A percentile compares a stretch with the other conserved stretches of the same genome.
Conservation (phyloP, 768 basidiomycete genomes). For the Tylopilus sp. region DNA sequence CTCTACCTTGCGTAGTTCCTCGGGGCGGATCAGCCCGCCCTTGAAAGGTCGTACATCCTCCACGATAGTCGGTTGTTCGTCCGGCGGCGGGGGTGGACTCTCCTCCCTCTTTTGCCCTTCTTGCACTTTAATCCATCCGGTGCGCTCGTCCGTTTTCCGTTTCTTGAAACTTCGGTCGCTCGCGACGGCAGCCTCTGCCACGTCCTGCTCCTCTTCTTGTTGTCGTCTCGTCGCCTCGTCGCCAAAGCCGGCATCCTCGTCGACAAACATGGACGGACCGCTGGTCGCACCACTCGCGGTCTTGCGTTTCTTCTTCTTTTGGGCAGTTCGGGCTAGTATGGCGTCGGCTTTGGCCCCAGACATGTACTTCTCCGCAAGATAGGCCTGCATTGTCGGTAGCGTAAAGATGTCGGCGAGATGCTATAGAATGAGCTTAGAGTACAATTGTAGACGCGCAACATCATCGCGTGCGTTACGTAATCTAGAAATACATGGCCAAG, state of each 20-base stretch:
- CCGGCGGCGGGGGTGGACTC: conserved; percentile 51
- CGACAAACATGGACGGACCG: conserved; percentile 41
- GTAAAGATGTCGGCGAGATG: too few relatives aligned
- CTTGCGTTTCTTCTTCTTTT: conserved; percentile 69
- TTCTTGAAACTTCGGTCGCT: conserved; percentile 78
- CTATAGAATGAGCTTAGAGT: too few relatives aligned
- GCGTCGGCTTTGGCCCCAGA: conserved; percentile 95
- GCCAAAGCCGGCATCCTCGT: conserved; percentile 74
- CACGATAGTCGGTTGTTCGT: conserved; percentile 67
- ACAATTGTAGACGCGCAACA: background rate
- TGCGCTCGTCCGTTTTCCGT: conserved; percentile 53
- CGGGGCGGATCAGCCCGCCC: conserved; percentile 78
- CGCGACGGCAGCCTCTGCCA: conserved; percentile 64
- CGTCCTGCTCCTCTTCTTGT: conserved; percentile 51
- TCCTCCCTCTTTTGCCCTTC: conserved; percentile 47
- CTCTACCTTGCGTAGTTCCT: conserved; percentile 63
- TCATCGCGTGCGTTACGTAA: conserved; percentile 5
- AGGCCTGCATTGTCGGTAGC: conserved; percentile 57
- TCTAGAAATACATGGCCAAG: background rate
- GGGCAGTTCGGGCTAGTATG: conserved; percentile 66
- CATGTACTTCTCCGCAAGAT: conserved; percentile 93
- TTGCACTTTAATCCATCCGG: conserved; percentile 68
- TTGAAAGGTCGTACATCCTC: conserved; percentile 46
- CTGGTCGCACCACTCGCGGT: conserved; percentile 26
- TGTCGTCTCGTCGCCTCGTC: conserved; percentile 44